phyloP scores from a whole-genome alignment of 352 stramenopile genomes.

The Globisporangium heterothallicum region DNA sequence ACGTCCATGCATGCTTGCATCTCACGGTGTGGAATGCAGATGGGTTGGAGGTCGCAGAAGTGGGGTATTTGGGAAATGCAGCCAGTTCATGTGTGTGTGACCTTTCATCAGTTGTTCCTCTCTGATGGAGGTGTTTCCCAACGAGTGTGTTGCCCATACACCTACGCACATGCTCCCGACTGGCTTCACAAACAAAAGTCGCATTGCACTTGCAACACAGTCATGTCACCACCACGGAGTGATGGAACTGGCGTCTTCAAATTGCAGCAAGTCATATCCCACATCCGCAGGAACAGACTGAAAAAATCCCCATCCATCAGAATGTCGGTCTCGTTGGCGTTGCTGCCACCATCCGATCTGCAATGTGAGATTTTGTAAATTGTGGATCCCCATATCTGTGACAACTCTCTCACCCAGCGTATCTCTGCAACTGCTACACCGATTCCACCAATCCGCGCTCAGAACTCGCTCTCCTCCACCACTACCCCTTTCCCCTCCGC shows the following conservation, averaged over 20 bases:
- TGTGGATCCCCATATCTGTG: not conserved
- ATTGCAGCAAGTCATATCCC: too few species aligned
- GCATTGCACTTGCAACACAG: not conserved
- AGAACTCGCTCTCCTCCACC: not conserved
- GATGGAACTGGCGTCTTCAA: not conserved
- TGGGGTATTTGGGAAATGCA: too few species aligned
- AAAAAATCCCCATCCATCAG: not conserved
- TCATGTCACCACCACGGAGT: not conserved
- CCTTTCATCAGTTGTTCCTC: too few species aligned
- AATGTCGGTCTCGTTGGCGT: not conserved
- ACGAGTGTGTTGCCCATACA: too few species aligned
- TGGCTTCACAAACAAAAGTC: not conserved
- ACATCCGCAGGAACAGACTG: too few species aligned
- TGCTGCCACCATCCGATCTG: constrained; percentile 6
- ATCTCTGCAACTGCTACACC: not conserved
- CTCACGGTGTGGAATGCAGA: too few species aligned
- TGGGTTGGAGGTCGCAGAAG: too few species aligned
- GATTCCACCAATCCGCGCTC: not conserved
- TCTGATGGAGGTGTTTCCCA: too few species aligned
- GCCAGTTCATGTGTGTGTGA: too few species aligned
- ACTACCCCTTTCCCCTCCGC: not conserved
- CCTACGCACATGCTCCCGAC: not conserved
- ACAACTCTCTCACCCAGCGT: not conserved
- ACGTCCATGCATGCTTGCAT: too few species aligned
- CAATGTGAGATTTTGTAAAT: too few species aligned